These are phyloP conservation scores for Tephrocybe sp. DNA, from an alignment of 768 basidiomycete species.

Conservation along the genomic window DNA sequence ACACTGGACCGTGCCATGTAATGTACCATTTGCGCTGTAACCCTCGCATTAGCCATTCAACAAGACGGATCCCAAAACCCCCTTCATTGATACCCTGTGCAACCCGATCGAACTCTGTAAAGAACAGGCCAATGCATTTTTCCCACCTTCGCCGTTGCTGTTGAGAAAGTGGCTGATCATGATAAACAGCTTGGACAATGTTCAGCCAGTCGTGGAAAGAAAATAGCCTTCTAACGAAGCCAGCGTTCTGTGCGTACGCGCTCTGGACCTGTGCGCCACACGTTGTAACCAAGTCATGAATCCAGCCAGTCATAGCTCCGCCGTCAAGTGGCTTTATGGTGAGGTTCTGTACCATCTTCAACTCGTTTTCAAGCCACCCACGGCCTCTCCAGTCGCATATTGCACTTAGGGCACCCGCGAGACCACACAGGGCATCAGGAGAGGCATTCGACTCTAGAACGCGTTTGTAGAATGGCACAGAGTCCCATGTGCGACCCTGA, in stretches of 20 bases:
- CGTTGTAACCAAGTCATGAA: background rate
- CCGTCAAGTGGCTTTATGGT: background rate
- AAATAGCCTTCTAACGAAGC: background rate
- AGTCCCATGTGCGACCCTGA: slow-evolving; percentile 1
- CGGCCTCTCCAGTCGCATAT: slow-evolving; percentile 2
- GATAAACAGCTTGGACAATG: background rate
- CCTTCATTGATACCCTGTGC: background rate
- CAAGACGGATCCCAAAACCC: background rate
- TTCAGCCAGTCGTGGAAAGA: background rate
- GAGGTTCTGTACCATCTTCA: background rate
- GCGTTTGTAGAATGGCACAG: background rate
- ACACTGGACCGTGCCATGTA: background rate
- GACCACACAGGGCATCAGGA: background rate
- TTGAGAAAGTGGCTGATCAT: background rate
- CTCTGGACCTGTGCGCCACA: background rate
- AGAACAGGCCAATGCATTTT: background rate
- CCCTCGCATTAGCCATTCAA: background rate
- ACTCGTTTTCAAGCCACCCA: background rate
- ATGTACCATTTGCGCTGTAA: slow-evolving; percentile 2
- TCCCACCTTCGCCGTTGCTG: background rate
- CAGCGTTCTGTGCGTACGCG: background rate
- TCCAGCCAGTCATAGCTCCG: background rate
- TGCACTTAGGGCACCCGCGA: background rate
- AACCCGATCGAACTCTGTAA: background rate
- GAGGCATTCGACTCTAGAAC: background rate